A percentile compares a stretch with the other conserved stretches of the same genome.
These are phyloP conservation scores for Curvularia sp. DNA, from an alignment of 2,329 filamentous ascomycete species.

Conservation along the genomic window DNA sequence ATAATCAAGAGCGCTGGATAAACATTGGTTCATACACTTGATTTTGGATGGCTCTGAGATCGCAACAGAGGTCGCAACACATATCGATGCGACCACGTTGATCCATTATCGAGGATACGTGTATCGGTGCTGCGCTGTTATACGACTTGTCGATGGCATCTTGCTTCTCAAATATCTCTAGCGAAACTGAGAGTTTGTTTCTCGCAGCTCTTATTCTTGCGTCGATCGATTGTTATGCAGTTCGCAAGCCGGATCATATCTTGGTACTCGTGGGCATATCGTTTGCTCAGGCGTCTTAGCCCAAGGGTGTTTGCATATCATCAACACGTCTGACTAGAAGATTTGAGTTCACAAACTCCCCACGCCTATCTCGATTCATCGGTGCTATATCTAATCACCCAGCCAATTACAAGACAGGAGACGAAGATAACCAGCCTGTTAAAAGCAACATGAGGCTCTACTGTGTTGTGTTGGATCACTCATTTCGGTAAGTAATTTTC, in stretches of 20 bases:
- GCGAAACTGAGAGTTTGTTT: background rate
- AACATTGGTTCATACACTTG: background rate
- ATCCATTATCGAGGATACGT: background rate
- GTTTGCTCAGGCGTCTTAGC: background rate
- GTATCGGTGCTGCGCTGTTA: background rate
- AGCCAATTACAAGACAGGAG: background rate
- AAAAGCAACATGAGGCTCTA: background rate
- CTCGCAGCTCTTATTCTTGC: background rate
- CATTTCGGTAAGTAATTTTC: background rate
- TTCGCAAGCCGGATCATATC: background rate
- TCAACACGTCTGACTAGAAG: background rate
- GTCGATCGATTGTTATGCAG: background rate
- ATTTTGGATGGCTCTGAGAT: background rate
- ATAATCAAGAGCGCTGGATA: background rate
- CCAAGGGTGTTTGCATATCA: background rate
- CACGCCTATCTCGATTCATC: background rate
- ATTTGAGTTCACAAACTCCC: background rate
- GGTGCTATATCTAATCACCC: background rate
- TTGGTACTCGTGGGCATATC: background rate
- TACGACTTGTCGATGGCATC: background rate
- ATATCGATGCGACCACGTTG: background rate
- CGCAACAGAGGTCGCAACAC: background rate
- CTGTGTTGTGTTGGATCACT: background rate
- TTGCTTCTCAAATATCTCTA: background rate
- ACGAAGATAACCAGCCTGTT: background rate